Base-by-base conservation (phyloP, 495 filamentous ascomycete genomes). In the Penicillium silybi region DNA sequence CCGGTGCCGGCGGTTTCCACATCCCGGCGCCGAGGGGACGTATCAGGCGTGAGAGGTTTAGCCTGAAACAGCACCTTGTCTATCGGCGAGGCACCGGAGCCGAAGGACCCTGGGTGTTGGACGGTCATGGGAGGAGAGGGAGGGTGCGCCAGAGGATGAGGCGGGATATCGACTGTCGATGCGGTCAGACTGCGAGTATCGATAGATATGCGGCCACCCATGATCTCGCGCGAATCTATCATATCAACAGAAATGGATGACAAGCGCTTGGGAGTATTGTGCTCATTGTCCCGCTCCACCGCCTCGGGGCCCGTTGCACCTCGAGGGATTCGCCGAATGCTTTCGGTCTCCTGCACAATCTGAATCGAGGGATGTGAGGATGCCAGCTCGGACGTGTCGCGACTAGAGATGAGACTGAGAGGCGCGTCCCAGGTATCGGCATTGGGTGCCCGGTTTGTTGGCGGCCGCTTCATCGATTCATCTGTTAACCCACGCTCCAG, bases 111-210 rank as follows among this genome's bases (percentile, higher is more conserved):
- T 13, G 83, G 78, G 48, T 88, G 79, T 41, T 83, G 78, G 10
- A 86, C 74, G 0, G 88, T 91, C 65, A 90, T 82, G 3, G 89
- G 87, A 46, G 90, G 89, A 17, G 88, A 91, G 13, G 87, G 87
- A 15, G 89, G 85, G 47, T 87, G 82, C 2, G 77, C 78, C 22
- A 89, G 74, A 9, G 88, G 86, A 65, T 89, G 85, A 22, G 73
- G 73, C 1, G 85, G 81, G 35, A 85, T 76, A 23, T 69, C 68
- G 18, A 83, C 72, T 56, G 62, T 76, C 50, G 63, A 80, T 65
- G 53, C 74, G 56, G 53, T 69, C 64, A 69, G 43, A 23, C 66
- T 71, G 3, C 50, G 61, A n/a, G 56, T 63, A 48, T 67, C 65
- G 6, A 56, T 52, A 9, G 71, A 75, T 19, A 59, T 29, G 7